These are phyloP conservation scores for Naegleria gruberi DNA, from an alignment of 208 protist species.

Conservation along the genomic window DNA sequence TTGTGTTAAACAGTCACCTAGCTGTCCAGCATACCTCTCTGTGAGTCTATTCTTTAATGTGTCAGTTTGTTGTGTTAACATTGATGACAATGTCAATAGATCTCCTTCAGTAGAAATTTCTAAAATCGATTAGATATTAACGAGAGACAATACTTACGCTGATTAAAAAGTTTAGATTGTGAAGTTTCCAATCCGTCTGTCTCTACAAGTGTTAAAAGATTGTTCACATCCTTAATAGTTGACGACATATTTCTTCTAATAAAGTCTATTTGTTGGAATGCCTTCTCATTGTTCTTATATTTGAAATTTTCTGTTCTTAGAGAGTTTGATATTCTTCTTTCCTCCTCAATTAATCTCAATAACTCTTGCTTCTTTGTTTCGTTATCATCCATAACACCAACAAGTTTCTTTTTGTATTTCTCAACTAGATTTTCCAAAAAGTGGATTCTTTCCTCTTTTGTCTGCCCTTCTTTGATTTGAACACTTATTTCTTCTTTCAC, in stretches of 20 bases:
- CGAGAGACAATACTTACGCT: background rate
- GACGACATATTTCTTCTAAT: background rate
- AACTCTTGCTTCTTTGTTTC: background rate
- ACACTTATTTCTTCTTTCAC: background rate
- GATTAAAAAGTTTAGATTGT: background rate
- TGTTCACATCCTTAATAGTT: background rate
- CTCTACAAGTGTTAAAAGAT: background rate
- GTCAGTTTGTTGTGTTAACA: background rate
- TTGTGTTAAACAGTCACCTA: background rate
- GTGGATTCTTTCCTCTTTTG: background rate
- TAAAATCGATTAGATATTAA: background rate
- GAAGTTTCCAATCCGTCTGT: background rate
- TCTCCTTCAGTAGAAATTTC: background rate
- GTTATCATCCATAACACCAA: background rate
- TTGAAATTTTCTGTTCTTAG: background rate
- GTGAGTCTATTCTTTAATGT: background rate
- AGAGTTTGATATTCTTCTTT: background rate
- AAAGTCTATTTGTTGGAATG: background rate
- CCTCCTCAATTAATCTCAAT: background rate
- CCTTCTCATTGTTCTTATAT: background rate
- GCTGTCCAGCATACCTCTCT: background rate
- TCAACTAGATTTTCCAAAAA: background rate
- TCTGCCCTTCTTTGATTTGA: background rate
- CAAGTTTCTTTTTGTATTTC: background rate
- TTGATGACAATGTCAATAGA: background rate